A percentile compares a stretch with the other conserved stretches of the same genome.
Conservation (phyloP, 2,329 filamentous ascomycete species). For the Aspergillus quadrilineatus region DNA sequence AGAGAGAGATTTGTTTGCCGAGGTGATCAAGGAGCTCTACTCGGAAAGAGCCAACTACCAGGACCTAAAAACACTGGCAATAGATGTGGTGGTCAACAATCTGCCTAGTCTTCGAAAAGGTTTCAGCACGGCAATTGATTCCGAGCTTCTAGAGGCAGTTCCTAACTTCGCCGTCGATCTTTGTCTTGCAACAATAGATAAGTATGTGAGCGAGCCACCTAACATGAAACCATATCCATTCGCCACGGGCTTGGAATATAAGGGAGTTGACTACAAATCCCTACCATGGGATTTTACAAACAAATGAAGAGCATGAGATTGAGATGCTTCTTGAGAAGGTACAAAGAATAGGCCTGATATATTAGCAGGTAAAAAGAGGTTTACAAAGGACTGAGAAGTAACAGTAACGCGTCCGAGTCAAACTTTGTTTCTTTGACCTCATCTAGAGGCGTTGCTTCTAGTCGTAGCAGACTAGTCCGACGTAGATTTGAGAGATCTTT, state of each 20-base stretch:
- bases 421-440: not conserved
- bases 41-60: not conserved
- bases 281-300: not conserved
- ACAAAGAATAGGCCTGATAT: not conserved
- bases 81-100: not conserved
- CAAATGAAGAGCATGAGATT: not conserved
- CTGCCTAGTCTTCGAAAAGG: not conserved
- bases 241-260: not conserved
- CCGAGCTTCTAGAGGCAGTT: not conserved
- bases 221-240: not conserved
- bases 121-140: not conserved
- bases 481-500: slow-evolving; percentile 2
- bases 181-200: not conserved
- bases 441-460: not conserved
- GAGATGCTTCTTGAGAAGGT: not conserved
- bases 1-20: not conserved
- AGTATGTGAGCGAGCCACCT: not conserved
- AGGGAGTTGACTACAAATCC: not conserved
- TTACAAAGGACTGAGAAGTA: not conserved
- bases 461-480: not conserved
- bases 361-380: not conserved
- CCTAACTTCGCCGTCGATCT: not conserved
- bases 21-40: slow-evolving; percentile 1
- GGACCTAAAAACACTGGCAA: not conserved
- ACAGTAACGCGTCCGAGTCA: not conserved